phyloP scores from a whole-genome alignment of 345 rosid species.

The Linum lewisii region DNA sequence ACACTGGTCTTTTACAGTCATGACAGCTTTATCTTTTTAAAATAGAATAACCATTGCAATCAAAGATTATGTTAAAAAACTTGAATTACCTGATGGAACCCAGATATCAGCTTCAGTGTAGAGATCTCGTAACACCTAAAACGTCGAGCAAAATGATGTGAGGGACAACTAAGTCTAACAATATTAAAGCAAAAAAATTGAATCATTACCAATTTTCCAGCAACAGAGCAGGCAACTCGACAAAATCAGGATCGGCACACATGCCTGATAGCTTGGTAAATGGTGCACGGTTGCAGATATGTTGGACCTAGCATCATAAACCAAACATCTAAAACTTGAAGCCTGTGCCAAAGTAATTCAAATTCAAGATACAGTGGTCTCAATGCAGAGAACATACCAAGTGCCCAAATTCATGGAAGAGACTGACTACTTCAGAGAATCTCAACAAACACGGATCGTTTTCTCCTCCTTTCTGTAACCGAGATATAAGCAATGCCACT shows the following conservation, averaged over 20 bases:
- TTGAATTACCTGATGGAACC: conserved; percentile 75
- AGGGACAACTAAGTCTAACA: conserved; percentile 9
- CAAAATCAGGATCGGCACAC: conserved; percentile 81
- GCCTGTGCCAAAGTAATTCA: too few species aligned
- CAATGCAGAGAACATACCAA: conserved; percentile 53
- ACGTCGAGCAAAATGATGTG: conserved; percentile 15
- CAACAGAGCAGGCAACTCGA: conserved; percentile 79
- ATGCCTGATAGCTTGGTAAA: conserved; percentile 83
- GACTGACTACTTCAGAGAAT: conserved; percentile 80
- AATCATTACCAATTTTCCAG: conserved; percentile 66
- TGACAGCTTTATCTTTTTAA: background rate
- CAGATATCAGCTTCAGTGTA: conserved; percentile 82
- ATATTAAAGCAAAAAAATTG: conserved; percentile 2
- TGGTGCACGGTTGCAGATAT: conserved; percentile 80
- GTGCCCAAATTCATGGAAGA: conserved; percentile 95
- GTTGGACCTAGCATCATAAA: conserved; percentile 53
- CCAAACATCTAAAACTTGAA: background rate
- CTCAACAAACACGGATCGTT: conserved; percentile 47
- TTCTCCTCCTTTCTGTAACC: conserved; percentile 42
- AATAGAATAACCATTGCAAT: too few species aligned
- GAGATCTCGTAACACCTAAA: conserved; percentile 89
- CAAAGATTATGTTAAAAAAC: background rate
- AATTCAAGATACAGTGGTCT: background rate
- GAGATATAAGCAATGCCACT: conserved; percentile 65
- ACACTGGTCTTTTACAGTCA: too few species aligned